phyloP scores from a whole-genome alignment of 2,329 filamentous ascomycete species.

The Aspergillus sp. region DNA sequence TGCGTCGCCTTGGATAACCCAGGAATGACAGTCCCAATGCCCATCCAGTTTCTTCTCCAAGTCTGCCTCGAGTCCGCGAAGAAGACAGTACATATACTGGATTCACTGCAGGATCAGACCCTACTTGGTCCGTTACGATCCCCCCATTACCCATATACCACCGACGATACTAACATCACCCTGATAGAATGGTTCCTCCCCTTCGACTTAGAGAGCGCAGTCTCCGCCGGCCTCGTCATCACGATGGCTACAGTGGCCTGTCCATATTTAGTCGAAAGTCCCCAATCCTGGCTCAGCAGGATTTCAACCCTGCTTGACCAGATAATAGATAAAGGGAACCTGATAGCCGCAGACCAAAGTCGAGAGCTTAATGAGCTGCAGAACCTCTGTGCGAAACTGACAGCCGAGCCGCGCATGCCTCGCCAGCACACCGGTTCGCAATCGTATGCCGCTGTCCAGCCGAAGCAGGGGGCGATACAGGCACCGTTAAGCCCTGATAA shows the following conservation, averaged over 20 bases:
- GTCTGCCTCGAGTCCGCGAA: constrained; percentile 6
- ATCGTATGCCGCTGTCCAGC: not conserved
- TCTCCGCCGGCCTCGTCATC: constrained; percentile 1
- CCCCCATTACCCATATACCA: not conserved
- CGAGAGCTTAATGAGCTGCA: not conserved
- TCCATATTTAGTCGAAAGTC: not conserved
- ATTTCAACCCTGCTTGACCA: not conserved
- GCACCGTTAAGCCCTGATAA: too few species aligned
- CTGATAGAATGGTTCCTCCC: constrained; percentile 2
- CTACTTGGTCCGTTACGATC: not conserved
- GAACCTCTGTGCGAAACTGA: not conserved
- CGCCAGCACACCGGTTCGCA: not conserved
- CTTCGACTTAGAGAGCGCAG: constrained; percentile 7
- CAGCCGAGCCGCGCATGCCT: not conserved
- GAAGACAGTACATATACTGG: constrained; percentile 1
- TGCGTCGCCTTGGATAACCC: not conserved
- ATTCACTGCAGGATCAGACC: not conserved
- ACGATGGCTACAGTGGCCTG: constrained; percentile 3
- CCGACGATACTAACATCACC: not conserved
- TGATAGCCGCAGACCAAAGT: not conserved
- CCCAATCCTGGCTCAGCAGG: not conserved
- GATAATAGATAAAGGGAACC: not conserved
- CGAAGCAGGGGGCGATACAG: too few species aligned
- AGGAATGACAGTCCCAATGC: not conserved
- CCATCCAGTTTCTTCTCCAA: constrained; percentile 4